Conservation (phyloP, 352 stramenopile species). For the Plasmopara halstedii region DNA sequence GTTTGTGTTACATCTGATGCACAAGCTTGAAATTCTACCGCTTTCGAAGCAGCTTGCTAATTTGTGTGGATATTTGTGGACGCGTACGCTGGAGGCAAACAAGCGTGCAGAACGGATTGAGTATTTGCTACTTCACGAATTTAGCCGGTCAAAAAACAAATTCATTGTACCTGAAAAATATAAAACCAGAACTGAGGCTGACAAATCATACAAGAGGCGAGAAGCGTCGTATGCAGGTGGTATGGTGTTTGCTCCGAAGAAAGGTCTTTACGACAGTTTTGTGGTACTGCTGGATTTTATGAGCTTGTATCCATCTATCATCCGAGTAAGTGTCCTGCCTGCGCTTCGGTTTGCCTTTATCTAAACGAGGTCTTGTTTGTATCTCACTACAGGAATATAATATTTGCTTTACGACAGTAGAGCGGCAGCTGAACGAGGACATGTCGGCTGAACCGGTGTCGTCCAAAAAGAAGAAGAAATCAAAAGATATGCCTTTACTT, state of each 20-base stretch:
- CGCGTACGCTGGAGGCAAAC: conserved; percentile 92
- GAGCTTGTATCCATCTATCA: conserved; percentile 99
- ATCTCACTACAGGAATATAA: conserved; percentile 95
- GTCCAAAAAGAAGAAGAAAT: conserved; percentile 52
- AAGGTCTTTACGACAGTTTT: conserved; percentile 99
- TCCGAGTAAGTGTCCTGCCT: conserved; percentile 52
- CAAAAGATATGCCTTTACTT: conserved; percentile 36
- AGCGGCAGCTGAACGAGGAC: conserved; percentile 72
- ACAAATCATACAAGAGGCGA: conserved; percentile 48
- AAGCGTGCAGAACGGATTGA: conserved; percentile 98
- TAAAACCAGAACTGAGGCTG: conserved; percentile 55
- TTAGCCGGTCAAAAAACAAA: conserved; percentile 91
- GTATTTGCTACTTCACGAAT: conserved; percentile 99
- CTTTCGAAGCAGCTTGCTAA: conserved; percentile 98
- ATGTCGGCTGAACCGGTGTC: conserved; percentile 17
- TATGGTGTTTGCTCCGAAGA: conserved; percentile 99
- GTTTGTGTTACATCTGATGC: conserved; percentile 95
- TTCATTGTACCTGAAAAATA: conserved; percentile 97
- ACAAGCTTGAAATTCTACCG: conserved; percentile 97
- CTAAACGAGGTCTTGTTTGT: conserved; percentile 5
- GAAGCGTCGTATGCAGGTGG: conserved; percentile 96
- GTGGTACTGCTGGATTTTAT: conserved; percentile 99
- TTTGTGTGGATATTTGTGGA: conserved; percentile 98
- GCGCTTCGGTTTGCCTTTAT: not conserved
- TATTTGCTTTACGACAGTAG: conserved; percentile 99